Evolutionary conservation across 768 basidiomycete genomes (phyloP).

Genomic region (Vararia minispora): DNA sequence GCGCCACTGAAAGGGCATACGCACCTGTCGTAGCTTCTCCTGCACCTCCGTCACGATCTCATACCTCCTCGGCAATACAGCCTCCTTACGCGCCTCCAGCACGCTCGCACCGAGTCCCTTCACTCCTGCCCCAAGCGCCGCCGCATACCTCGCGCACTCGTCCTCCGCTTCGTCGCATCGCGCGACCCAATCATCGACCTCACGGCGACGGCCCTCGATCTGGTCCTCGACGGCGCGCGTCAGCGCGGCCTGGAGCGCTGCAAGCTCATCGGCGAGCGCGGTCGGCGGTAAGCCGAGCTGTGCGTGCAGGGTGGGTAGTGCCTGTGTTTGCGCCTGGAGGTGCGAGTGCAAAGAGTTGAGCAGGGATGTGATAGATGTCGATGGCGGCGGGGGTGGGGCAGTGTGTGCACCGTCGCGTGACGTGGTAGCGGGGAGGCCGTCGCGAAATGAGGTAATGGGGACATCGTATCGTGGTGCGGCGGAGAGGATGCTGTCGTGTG

Average conservation of each 20-base stretch:
- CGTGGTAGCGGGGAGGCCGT: too few relatives aligned
- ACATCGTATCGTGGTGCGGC: too few relatives aligned
- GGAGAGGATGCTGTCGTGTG: too few relatives aligned
- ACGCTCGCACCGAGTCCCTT: slow-evolving; percentile 56
- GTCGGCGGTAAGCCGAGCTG: slow-evolving; percentile 76
- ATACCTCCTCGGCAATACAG: slow-evolving; percentile 60
- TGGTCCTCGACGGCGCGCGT: slow-evolving; percentile 66
- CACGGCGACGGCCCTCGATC: slow-evolving; percentile 54
- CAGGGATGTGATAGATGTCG: slow-evolving; percentile 41
- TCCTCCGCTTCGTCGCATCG: slow-evolving; percentile 52
- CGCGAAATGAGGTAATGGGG: too few relatives aligned
- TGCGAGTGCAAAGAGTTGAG: slow-evolving; percentile 70
- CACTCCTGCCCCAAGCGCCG: slow-evolving; percentile 59
- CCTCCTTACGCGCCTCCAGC: slow-evolving; percentile 60
- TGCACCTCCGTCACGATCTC: slow-evolving; percentile 60
- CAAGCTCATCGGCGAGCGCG: slow-evolving; percentile 74
- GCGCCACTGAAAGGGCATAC: slow-evolving; percentile 21
- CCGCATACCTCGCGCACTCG: slow-evolving; percentile 54
- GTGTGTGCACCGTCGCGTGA: background rate
- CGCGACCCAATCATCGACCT: slow-evolving; percentile 66
- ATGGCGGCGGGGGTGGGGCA: background rate
- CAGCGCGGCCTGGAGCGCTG: slow-evolving; percentile 61
- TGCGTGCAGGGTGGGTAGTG: slow-evolving; percentile 71
- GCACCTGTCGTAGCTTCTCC: slow-evolving; percentile 70
- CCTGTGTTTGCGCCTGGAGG: slow-evolving; percentile 69